Base-by-base conservation (phyloP, 345 rosid genomes). In the Angophora floribunda region DNA sequence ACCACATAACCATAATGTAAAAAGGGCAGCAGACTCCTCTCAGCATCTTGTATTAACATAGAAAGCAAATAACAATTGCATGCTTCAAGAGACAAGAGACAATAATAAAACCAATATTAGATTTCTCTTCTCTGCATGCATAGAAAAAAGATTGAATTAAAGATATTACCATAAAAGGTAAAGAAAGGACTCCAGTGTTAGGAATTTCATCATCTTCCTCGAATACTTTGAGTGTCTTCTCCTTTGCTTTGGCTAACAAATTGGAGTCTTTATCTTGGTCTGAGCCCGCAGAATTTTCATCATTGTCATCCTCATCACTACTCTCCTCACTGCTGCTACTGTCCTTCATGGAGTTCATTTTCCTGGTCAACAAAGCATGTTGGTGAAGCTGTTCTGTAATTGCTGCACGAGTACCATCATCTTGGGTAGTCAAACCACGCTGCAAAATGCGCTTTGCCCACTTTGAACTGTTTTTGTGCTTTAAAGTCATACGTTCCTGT, bases 81-180 rank as follows among this genome's bases (percentile, higher is more conserved):
- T 13, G 1, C 82, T 70, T 70, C 13, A 36, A 70, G 47, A 67
- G 80, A 70, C 13, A 36, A 36, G 26, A 67, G 80, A 70, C 44
- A 21, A 4, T 32, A 17, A 70, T 8, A 70, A 17, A 70, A 70
- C 11, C 1, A 3, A 36, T 70, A 85, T 86, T 45, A 59, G 4
- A 44, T 26, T 87, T 87, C 47, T 41, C 28, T 28, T 51, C 15
- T 44, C 30, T 32, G 82, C 49, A 75, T 75, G 28, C 84, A 41
- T 45, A 36, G 49, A 6, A 70, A 30, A 45, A 61, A 41, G 53
- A 82, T n/a, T 30, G 87, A 26, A 47, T 44, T 7, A 7, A 7
- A 87, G 85, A 45, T 70, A 57, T 87, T 95, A 98, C 99, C 99
- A 98, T 98, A 92, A 97, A 98, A 91, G 99, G 99, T 90, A 98